Evolutionary conservation across 2,329 filamentous ascomycete genomes (phyloP), one percentile per base, ranked within the genome.

Genomic region (Pseudodiploospora longispora): DNA sequence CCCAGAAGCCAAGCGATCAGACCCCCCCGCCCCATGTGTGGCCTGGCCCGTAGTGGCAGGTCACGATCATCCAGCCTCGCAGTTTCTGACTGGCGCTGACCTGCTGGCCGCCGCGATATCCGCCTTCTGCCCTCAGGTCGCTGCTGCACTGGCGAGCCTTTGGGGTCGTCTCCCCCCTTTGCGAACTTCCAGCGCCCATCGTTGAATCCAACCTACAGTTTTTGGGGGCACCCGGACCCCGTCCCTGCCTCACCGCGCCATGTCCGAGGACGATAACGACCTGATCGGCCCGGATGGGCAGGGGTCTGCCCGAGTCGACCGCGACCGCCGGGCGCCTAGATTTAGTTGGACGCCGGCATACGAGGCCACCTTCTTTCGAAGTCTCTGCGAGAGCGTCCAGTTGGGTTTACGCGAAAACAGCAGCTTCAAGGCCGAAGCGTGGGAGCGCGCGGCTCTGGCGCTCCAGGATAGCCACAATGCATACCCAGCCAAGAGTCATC

Each of bases 401-500:
- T 64, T 77, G 37, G 76, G 76, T 48, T 67, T 76, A 45, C 68
- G 71, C 50, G 74, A 78, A 52, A 75, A 75, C 52, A 75, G 75
- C 60, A 78, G 73, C 64, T 80, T 80, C 67, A 80, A 80, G 60
- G 67, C 72, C 12, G 75, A 78, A 55, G 76, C 76, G 2, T 80
- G 76, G 76, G 74, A 79, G 45, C 73, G 74, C 50, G 76, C 76
- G 38, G 69, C 71, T 44, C 63, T 68, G 38, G 75, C 74, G 30
- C 61, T 80, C 43, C 70, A 74, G 60, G 72, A 75, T 30, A 69
- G 69, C 43, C 76, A 80, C 53, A 66, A 67, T 54, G 75, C 76
- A 38, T 77, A 69, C 50, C 75, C 76, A n/a, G 71, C 76, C 49
- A 80, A 80, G 62, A 73, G 69, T 52, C 76, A 80, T 43, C 70